Conservation (phyloP, 768 basidiomycete genomes). For the Leccinum olivaceopallidum region DNA sequence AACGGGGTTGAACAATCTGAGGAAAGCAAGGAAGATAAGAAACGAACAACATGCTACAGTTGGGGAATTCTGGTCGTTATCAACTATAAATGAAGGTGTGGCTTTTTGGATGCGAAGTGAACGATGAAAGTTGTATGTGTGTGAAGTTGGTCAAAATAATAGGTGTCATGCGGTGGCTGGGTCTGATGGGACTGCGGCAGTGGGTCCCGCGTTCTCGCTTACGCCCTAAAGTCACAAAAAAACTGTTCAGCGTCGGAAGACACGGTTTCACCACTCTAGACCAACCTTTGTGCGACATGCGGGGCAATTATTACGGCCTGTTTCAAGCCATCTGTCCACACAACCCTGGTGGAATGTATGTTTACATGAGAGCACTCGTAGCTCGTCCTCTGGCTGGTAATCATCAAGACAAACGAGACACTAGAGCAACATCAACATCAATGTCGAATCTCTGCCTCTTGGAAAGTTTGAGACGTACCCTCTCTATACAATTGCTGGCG, state of each 20-base stretch:
- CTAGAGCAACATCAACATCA: constrained; percentile 34
- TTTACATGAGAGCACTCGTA: constrained; percentile 78
- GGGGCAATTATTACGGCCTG: constrained; percentile 88
- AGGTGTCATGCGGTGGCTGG: constrained; percentile 11
- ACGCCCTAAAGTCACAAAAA: constrained; percentile 24
- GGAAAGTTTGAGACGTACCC: constrained; percentile 47
- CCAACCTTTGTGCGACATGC: constrained; percentile 80
- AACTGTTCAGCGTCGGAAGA: not conserved
- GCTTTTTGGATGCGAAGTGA: constrained; percentile 7
- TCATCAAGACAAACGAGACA: constrained; percentile 89
- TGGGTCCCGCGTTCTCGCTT: constrained; percentile 18
- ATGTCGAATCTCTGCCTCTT: not conserved
- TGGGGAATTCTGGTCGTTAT: constrained; percentile 8
- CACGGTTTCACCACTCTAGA: not conserved
- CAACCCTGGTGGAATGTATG: constrained; percentile 91
- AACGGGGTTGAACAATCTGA: constrained; percentile 12
- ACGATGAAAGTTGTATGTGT: constrained; percentile 2
- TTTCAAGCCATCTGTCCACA: constrained; percentile 86
- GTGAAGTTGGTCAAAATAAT: not conserved
- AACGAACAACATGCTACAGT: constrained; percentile 31
- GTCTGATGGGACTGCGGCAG: constrained; percentile 6
- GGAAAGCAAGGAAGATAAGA: constrained; percentile 9
- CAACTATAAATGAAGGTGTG: constrained; percentile 20
- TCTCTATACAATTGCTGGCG: constrained; percentile 75
- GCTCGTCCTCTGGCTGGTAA: constrained; percentile 73